Base-by-base conservation (phyloP, 2,329 filamentous ascomycete species). In the Alternaria atra region DNA sequence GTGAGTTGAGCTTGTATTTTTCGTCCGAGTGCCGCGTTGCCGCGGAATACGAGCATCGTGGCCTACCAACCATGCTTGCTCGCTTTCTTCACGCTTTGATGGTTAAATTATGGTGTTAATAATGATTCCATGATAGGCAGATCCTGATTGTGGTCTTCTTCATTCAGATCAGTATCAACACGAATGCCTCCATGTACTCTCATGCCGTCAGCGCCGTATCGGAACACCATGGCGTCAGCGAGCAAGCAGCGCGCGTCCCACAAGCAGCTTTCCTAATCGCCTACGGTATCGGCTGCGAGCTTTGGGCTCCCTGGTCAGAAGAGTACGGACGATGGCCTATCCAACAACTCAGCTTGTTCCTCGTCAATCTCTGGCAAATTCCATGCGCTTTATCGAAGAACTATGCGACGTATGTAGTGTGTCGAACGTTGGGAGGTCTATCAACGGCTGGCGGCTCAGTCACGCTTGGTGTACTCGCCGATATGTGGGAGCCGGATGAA, bases 371-470 rank as follows among this genome's bases (percentile, higher is more conserved):
- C n/a, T 85, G 82, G 80, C 84, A 85, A 62, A 67, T 86, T 0
- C 82, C 82, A 0, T 71, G 67, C 9, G 84, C 78, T 0, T 62
- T 84, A 9, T 79, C 82, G 1, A 76, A 77, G 8, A 81, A 81
- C 58, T 82, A 80, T 57, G 79, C 72, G 3, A 79, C 76, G 0
- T 77, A 84, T 20, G 64, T 86, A 2, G 72, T 81, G 6, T 80
- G 77, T 54, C 79, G 85, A 62, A 78, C 78, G 0, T 71, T 84
- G 2, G 86, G 86, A 43, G 88, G 87, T 59, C 77, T 90, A 2
- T 89, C 85, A 5, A 88, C 87, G 2, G 87, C 87, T 5, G 88
- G 88, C 32, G 87, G 87, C 3, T 86, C 86, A 5, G 87, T 89
- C 39, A 89, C 87, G 0, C 78, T 90, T 2, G 87, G 87, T n/a